Base-by-base conservation (phyloP, 208 protist species). In the Cochliopodium minus region DNA sequence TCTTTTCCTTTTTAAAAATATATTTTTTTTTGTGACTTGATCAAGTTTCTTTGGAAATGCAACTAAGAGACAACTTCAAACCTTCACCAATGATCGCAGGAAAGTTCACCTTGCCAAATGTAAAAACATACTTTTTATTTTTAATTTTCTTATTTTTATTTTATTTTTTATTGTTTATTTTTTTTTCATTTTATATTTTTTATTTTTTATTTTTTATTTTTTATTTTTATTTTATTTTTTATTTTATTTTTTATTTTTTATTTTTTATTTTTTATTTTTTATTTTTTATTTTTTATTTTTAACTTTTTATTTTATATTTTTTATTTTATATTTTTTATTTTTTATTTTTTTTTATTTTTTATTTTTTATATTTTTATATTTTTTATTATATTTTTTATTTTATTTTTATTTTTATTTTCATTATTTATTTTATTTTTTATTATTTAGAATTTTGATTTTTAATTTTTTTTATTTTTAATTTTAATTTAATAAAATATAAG, bases 401-500 rank as follows among this genome's bases (percentile, higher is more conserved):
- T 13, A 46, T 15, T 32, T 52, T 32, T 15, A 33, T 32, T 20
- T 32, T 52, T 52, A 33, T 32, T 32, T 52, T 13, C 17, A 33
- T 13, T 13, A 33, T 52, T 52, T 32, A 33, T 32, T 32, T 52
- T 52, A 33, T 46, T 52, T 52, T 13, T 52, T 52, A 15, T 15
- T 52, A 46, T 13, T 52, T 15, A 20, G n/a, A 52, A 52, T 20
- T 52, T 13, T 52, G 22, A 32, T 52, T 52, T 52, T 52, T 32
- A 32, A 52, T 52, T 33, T 46, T 52, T 52, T 32, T 32, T 52
- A 15, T 52, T 52, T 32, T 52, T 52, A 20, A 52, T 52, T n/a
- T n/a, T n/a, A n/a, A n/a, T n/a, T n/a, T n/a, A n/a, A n/a, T n/a
- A n/a, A n/a, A n/a, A n/a, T n/a, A n/a, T n/a, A n/a, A n/a, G n/a